Evolutionary conservation across 305 asterid species (phyloP).

Genomic region (Andrographis paniculata): DNA sequence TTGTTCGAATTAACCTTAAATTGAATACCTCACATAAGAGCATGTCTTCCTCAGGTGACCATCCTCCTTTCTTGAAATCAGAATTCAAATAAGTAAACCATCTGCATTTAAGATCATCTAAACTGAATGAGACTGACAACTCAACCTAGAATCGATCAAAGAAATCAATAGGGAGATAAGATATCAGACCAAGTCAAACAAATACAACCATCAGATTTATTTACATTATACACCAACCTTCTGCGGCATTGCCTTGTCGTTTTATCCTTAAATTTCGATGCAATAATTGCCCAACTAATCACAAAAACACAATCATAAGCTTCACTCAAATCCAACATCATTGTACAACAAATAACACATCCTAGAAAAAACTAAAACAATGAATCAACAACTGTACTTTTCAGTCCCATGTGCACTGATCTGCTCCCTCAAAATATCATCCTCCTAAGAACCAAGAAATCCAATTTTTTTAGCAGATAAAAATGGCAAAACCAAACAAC

Average conservation of each 20-base stretch:
- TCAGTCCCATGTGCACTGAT: conserved; percentile 88
- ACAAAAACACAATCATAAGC: conserved; percentile 21
- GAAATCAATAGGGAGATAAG: not conserved
- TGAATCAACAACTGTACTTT: conserved; percentile 43
- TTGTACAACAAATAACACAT: conserved; percentile 11
- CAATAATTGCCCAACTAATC: conserved; percentile 84
- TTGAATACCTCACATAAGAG: no score
- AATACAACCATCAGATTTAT: conserved; percentile 22
- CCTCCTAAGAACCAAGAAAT: conserved; percentile 59
- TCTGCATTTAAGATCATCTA: conserved; percentile 38
- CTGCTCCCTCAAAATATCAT: conserved; percentile 93
- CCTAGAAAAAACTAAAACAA: conserved; percentile 11
- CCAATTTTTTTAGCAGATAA: no score
- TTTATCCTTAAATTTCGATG: conserved; percentile 92
- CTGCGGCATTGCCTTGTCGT: conserved; percentile 98
- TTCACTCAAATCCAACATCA: conserved; percentile 20
- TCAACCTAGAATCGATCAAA: conserved; percentile 1
- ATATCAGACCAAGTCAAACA: not conserved
- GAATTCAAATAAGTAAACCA: conserved; percentile 99
- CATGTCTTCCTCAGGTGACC: conserved; percentile 98
- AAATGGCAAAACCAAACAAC: conserved; percentile 11
- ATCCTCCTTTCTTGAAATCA: conserved; percentile 98
- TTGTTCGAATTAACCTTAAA: no score
- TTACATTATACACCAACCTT: conserved; percentile 58
- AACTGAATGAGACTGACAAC: conserved; percentile 15